Conservation (phyloP, 2,329 filamentous ascomycete species). For the Aulographum hederae region DNA sequence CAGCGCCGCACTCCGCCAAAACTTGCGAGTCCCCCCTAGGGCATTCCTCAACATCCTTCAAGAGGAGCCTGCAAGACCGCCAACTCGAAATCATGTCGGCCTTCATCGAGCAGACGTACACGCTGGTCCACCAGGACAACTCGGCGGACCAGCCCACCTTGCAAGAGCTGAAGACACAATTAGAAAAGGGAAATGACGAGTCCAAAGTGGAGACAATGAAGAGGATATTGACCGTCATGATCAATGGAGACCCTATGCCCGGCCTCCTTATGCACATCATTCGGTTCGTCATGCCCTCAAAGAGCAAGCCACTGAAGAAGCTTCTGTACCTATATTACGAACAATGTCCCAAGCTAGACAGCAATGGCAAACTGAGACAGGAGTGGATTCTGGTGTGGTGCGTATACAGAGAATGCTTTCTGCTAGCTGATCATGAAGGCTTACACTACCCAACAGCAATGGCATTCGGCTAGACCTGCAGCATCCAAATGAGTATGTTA, state of each 20-base stretch:
- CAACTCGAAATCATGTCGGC: no score
- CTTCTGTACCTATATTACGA: constrained; percentile 98
- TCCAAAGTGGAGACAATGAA: constrained; percentile 77
- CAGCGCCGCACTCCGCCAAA: no score
- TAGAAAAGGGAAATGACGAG: constrained; percentile 89
- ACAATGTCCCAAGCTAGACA: constrained; percentile 90
- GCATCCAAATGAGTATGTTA: constrained; percentile 94
- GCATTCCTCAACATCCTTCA: no score
- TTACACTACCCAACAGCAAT: constrained; percentile 41
- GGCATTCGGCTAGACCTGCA: constrained; percentile 95
- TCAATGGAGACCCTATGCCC: constrained; percentile 93
- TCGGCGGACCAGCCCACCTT: constrained; percentile 76
- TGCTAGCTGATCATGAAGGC: constrained; percentile 4
- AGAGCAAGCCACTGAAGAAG: constrained; percentile 93
- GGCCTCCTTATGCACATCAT: constrained; percentile 98
- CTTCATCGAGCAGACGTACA: constrained; percentile 90
- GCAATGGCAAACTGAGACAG: constrained; percentile 81
- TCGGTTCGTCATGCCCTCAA: constrained; percentile 97
- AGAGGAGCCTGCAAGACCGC: no score
- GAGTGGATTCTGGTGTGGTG: constrained; percentile 99
- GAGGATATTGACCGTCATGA: constrained; percentile 89
- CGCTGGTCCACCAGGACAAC: constrained; percentile 95
- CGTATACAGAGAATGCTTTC: constrained; percentile 17
- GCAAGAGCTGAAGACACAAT: constrained; percentile 78
- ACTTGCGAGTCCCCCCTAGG: no score